Percentiles rank a stretch among this genome's conserved stretches.
These are phyloP conservation scores for Mercurialis annua DNA, from an alignment of 345 rosid species.

Conservation along the genomic window DNA sequence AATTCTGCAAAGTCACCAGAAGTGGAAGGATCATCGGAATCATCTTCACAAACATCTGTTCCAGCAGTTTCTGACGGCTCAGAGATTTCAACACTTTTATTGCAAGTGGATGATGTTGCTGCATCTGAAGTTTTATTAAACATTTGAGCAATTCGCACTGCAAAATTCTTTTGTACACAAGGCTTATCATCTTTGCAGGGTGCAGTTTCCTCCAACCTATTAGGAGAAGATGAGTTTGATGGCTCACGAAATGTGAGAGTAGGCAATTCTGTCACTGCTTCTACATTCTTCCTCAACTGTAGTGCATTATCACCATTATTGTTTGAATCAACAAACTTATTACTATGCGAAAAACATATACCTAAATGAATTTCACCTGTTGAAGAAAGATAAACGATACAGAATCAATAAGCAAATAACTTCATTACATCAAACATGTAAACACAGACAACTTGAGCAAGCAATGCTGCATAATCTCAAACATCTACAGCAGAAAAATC, in stretches of 20 bases:
- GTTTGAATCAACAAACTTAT: constrained; percentile 38
- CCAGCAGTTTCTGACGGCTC: constrained; percentile 47
- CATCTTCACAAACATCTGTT: constrained; percentile 38
- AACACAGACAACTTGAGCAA: not conserved
- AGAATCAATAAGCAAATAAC: constrained; percentile 10
- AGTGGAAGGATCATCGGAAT: constrained; percentile 49
- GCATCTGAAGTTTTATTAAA: constrained; percentile 61
- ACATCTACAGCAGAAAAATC: not conserved
- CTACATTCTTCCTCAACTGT: constrained; percentile 33
- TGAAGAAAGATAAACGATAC: constrained; percentile 14
- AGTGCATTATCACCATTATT: constrained; percentile 30
- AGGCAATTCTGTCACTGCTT: constrained; percentile 37
- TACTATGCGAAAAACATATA: constrained; percentile 60
- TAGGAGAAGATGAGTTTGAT: constrained; percentile 40
- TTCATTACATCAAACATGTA: not conserved
- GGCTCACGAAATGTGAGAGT: constrained; percentile 34
- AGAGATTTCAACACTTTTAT: constrained; percentile 41
- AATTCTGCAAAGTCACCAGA: constrained; percentile 57
- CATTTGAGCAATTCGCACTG: constrained; percentile 72
- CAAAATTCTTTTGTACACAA: constrained; percentile 49
- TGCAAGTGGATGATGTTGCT: constrained; percentile 19
- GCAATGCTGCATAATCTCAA: not conserved
- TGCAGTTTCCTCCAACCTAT: constrained; percentile 48
- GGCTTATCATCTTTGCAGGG: constrained; percentile 51
- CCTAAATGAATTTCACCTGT: constrained; percentile 81